phyloP scores from a whole-genome alignment of 352 stramenopile species.

The Phytopythium mirpurense region DNA sequence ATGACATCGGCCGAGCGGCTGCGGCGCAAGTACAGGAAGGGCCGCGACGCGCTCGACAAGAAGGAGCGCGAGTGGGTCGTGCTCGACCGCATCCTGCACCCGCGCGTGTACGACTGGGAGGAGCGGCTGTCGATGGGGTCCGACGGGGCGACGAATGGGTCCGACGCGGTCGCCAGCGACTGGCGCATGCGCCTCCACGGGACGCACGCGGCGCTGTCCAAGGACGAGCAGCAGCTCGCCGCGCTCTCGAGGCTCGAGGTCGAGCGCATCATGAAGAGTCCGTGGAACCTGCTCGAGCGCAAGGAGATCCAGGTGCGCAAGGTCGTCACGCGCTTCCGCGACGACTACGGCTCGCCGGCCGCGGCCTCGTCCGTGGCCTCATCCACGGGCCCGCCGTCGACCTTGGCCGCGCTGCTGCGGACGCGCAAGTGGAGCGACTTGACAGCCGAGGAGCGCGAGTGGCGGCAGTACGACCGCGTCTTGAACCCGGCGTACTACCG shows the following conservation, averaged over 20 bases:
- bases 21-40: constrained; percentile 80
- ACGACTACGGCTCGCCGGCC: constrained; percentile 23
- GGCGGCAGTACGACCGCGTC: constrained; percentile 61
- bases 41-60: constrained; percentile 46
- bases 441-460: constrained; percentile 62
- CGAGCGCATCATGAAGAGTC: constrained; percentile 62
- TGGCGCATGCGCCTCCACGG: constrained; percentile 38
- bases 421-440: constrained; percentile 42
- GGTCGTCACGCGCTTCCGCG: constrained; percentile 59
- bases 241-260: constrained; percentile 57
- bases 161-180: constrained; percentile 12
- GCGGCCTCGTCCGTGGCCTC: constrained; percentile 9
- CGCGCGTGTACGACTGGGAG: constrained; percentile 67
- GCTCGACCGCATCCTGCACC: constrained; percentile 63
- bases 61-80: constrained; percentile 77
- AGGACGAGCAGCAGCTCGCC: constrained; percentile 60
- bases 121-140: constrained; percentile 25
- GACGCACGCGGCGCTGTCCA: constrained; percentile 38
- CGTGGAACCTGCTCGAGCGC: constrained; percentile 66
- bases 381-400: constrained; percentile 12
- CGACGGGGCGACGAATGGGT: constrained; percentile 10
- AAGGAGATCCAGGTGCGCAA: constrained; percentile 77
- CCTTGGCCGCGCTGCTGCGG: constrained; percentile 44
- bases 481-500: constrained; percentile 69
- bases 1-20: constrained; percentile 69